These are phyloP conservation scores for Salix purpurea DNA, from an alignment of 345 rosid species.

Conservation along the genomic window DNA sequence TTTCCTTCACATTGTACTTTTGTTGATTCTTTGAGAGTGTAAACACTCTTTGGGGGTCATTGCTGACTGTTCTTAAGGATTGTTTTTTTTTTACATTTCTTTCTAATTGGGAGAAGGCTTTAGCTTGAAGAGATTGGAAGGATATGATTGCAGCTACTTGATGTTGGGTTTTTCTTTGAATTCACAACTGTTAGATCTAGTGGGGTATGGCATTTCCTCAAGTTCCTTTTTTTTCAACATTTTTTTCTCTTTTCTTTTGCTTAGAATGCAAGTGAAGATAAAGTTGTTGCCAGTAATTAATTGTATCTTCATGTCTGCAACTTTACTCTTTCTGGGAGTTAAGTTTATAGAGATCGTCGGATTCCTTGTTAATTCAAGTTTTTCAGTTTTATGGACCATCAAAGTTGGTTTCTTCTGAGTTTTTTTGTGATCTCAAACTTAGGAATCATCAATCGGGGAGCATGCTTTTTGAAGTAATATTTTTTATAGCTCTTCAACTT, in stretches of 20 bases:
- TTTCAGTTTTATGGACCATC: conserved; percentile 25
- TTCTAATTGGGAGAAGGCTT: conserved; percentile 27
- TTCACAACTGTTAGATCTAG: conserved; percentile 51
- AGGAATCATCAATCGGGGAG: conserved; percentile 22
- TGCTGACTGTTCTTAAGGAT: conserved; percentile 24
- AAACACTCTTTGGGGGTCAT: conserved; percentile 22
- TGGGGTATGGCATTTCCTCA: conserved; percentile 48
- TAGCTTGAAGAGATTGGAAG: conserved; percentile 28
- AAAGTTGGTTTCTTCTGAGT: conserved; percentile 17
- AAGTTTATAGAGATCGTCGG: conserved; percentile 18
- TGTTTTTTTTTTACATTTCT: conserved; percentile 9
- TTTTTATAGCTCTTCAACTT: conserved; percentile 6
- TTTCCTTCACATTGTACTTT: conserved; percentile 28
- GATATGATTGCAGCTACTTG: conserved; percentile 35
- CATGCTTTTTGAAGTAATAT: conserved; percentile 26
- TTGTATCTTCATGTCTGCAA: conserved; percentile 31
- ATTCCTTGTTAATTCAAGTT: conserved; percentile 28
- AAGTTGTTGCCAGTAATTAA: conserved; percentile 33
- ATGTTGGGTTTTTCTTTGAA: conserved; percentile 35
- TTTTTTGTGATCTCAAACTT: conserved; percentile 29
- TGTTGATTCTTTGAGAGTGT: conserved; percentile 19
- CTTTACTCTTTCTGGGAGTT: conserved; percentile 23
- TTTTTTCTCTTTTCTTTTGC: conserved; percentile 30
- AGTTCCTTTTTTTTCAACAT: neutral
- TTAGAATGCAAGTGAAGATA: conserved; percentile 74